These are phyloP conservation scores for Gynochthodes officinalis DNA, from an alignment of 257 asterid genomes.

Conservation along the genomic window DNA sequence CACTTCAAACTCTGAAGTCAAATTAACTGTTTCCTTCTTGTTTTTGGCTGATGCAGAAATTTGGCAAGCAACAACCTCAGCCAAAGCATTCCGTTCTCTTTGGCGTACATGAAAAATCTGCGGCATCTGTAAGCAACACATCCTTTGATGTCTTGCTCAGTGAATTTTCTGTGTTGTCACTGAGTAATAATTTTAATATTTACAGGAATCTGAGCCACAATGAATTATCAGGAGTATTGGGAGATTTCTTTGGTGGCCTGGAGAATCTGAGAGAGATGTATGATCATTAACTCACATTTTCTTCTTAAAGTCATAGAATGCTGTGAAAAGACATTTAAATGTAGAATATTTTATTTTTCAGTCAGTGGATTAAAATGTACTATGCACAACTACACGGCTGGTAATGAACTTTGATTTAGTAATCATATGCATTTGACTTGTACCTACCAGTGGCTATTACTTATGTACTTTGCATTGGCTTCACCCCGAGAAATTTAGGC, in stretches of 20 bases:
- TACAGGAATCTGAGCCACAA: slow-evolving; percentile 88
- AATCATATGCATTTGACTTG: slow-evolving; percentile 3
- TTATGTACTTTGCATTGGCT: background rate
- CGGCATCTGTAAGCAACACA: slow-evolving; percentile 63
- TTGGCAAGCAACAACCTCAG: slow-evolving; percentile 64
- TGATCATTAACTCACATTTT: slow-evolving; percentile 7
- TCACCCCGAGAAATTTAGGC: background rate
- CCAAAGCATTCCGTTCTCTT: slow-evolving; percentile 59
- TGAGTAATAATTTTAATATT: slow-evolving; percentile 6
- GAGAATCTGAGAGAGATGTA: slow-evolving; percentile 65
- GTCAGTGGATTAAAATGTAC: too few relatives aligned
- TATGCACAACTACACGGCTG: too few relatives aligned
- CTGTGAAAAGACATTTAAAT: background rate
- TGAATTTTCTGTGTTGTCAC: slow-evolving; percentile 12
- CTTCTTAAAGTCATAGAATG: background rate
- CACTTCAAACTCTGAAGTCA: slow-evolving; percentile 4
- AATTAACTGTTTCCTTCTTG: background rate
- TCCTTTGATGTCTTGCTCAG: slow-evolving; percentile 8
- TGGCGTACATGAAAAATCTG: slow-evolving; percentile 60
- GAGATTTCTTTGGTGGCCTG: slow-evolving; percentile 66
- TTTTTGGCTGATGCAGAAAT: slow-evolving; percentile 48
- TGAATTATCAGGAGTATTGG: slow-evolving; percentile 60
- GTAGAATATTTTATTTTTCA: background rate
- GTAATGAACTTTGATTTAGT: too few relatives aligned
- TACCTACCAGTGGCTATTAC: background rate